Conservation (phyloP, 306 rosid species). For the Sphenostylis stenocarpa region DNA sequence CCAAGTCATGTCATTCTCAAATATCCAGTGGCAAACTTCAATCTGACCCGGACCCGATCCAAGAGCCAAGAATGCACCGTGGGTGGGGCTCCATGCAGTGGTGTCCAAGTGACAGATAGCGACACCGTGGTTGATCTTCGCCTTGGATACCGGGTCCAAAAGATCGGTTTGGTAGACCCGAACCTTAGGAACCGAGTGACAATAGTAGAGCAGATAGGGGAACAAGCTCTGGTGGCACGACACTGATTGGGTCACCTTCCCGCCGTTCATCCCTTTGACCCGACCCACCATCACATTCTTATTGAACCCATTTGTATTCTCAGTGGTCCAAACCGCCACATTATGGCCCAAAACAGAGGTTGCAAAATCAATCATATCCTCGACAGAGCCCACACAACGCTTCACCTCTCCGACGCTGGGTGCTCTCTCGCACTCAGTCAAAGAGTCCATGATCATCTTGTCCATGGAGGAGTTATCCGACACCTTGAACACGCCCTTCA, state of each 20-base stretch:
- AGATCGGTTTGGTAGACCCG: constrained; percentile 84
- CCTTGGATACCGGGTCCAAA: constrained; percentile 54
- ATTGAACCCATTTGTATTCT: constrained; percentile 54
- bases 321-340: constrained; percentile 58
- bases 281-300: constrained; percentile 52
- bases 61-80: constrained; percentile 74
- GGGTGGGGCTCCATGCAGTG: constrained; percentile 74
- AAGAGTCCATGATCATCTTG: constrained; percentile 24
- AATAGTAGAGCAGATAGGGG: constrained; percentile 76
- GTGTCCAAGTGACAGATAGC: constrained; percentile 92
- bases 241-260: constrained; percentile 64
- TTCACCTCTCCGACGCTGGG: constrained; percentile 79
- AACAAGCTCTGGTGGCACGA: constrained; percentile 85
- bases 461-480: neutral
- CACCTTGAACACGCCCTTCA: neutral
- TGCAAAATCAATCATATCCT: constrained; percentile 87
- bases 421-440: constrained; percentile 66
- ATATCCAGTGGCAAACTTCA: constrained; percentile 56
- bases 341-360: constrained; percentile 60
- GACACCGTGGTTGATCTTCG: constrained; percentile 69
- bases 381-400: constrained; percentile 68
- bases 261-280: constrained; percentile 64
- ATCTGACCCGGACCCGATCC: constrained; percentile 72
- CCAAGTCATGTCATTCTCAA: constrained; percentile 76
- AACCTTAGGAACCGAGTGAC: constrained; percentile 89